Evolutionary conservation across 768 basidiomycete genomes (phyloP), one percentile per base, ranked within the genome.

Genomic region (Mrakia hoshinonis): DNA sequence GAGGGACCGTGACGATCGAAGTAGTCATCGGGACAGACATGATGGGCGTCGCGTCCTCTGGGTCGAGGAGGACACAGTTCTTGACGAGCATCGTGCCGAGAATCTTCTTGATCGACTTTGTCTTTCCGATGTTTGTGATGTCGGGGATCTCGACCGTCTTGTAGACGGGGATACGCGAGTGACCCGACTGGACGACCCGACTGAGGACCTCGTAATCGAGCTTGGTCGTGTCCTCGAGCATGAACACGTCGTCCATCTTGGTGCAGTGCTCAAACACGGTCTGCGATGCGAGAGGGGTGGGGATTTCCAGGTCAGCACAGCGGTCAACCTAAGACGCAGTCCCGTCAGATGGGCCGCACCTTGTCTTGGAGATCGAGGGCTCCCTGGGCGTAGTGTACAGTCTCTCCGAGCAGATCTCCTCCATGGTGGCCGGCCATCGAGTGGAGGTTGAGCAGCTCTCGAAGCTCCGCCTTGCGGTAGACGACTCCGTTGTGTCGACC

Each of bases 361-460:
- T 93, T 94, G 69, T 79, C 89, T 77, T 94, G 92, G 18, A 95
- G 79, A 77, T 93, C 92, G 29, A 95, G 85, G 0, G 91, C 91
- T 0, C 89, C 90, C 22, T 91, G 91, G 48, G 93, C 92, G 78
- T 94, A 93, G 1, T 87, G 87, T 64, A 93, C 89, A 0, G 92
- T 94, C 77, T 94, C 92, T 1, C 81, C 85, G 76, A 90, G 89
- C 54, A 94, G 81, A 77, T 95, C 92, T 13, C 92, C 92, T 15
- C 91, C 91, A 70, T 87, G 87, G 0, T 87, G 82, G 5, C 76
- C 78, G 0, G 84, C 85, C 2, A 87, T 87, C 4, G 69, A 65
- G 74, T 95, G 92, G 85, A 94, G 86, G 1, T 91, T 90, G 70
- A 95, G 92, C 34, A 95, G 81, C 77, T 94, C 92, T 76, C 93